Base-by-base conservation (phyloP, 2,329 filamentous ascomycete species). In the Aspergillus sp. region DNA sequence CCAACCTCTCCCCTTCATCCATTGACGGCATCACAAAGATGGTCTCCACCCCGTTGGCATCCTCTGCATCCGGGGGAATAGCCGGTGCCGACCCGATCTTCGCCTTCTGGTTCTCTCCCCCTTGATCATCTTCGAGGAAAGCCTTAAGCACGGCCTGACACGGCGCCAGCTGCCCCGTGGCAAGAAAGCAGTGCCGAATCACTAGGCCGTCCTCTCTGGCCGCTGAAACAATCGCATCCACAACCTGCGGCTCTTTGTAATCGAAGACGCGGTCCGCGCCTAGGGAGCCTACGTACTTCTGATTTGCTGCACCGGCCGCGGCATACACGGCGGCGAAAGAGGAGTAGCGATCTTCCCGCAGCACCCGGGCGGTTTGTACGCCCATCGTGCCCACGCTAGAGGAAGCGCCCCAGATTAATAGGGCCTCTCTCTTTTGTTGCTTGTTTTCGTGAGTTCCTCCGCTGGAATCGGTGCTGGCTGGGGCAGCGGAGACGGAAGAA, bases 321-420 rank as follows among this genome's bases (percentile, higher is more conserved):
- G 70, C 68, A 28, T 74, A 74, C 5, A 73, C 70, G 3, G 67
- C 65, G 0, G 60, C 61, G 34, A 68, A 58, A 12, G 59, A 41
- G 40, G 67, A 65, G 19, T 37, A 40, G 1, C 5, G 44, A 42
- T 71, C 57, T 7, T 67, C 52, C 1, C 66, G 62, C 11, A 74
- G 46, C 4, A 69, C 2, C 4, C 60, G 59, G 6, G 64, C 69
- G 3, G 41, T 62, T 47, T 73, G 70, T 4, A 74, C 68, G 1
- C 66, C 67, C 66, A 73, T 70, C 0, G 63, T 69, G 2, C 70
- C 71, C 2, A 74, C 65, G 36, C 71, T 74, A 0, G 69, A 72
- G 7, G 69, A 71, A 4, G 65, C 71, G 1, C 71, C 71, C 71
- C 70, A 74, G 29, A 74, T 59, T 0, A 74, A 40, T 3, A 74